Evolutionary conservation across 805 yeast species (phyloP).

Genomic region (Saccharomycopsis fermentans): DNA sequence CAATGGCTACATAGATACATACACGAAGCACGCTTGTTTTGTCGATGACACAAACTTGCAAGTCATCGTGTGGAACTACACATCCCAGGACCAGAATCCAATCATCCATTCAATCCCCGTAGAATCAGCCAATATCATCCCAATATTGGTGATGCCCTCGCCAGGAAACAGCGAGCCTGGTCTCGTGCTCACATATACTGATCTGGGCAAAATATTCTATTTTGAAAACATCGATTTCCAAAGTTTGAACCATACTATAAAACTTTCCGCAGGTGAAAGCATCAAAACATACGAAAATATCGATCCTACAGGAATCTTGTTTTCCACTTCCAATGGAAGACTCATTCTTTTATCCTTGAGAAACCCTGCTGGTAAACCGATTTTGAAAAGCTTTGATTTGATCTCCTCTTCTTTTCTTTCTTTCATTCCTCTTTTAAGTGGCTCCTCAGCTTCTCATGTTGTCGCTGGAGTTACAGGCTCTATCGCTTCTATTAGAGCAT

Average conservation of each 20-base stretch:
- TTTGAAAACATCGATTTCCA: constrained; percentile 68
- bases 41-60: constrained; percentile 26
- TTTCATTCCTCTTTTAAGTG: constrained; percentile 18
- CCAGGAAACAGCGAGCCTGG: constrained; percentile 55
- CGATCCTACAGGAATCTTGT: constrained; percentile 65
- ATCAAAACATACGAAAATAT: constrained; percentile 47
- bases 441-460: background rate
- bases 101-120: constrained; percentile 28
- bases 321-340: constrained; percentile 63
- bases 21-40: constrained; percentile 39
- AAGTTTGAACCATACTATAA: constrained; percentile 39
- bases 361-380: constrained; percentile 59
- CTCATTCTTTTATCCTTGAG: constrained; percentile 51
- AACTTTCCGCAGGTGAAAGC: constrained; percentile 41
- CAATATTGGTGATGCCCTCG: constrained; percentile 47
- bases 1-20: constrained; percentile 33
- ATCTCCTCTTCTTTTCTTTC: constrained; percentile 28
- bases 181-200: constrained; percentile 50
- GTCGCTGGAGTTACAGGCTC: constrained; percentile 25
- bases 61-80: constrained; percentile 60
- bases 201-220: constrained; percentile 50
- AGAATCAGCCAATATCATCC: constrained; percentile 25
- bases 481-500: constrained; percentile 50
- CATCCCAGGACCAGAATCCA: constrained; percentile 51
- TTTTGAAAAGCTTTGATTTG: constrained; percentile 23